phyloP scores from a whole-genome alignment of 768 basidiomycete species.

The Amanita phalloides region DNA sequence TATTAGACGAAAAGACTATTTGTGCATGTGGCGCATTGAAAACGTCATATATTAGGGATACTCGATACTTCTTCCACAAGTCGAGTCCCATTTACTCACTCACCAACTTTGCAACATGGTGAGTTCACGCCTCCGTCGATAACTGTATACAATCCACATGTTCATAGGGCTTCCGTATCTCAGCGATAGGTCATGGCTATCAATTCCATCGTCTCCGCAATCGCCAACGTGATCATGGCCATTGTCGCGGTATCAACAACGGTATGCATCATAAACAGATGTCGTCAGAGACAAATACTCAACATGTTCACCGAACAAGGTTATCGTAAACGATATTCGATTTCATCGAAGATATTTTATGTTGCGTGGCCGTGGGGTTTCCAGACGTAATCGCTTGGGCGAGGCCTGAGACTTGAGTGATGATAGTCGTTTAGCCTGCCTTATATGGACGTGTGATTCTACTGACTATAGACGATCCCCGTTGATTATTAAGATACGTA shows the following conservation, averaged over 20 bases:
- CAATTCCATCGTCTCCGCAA: slow-evolving; percentile 47
- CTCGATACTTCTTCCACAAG: no score
- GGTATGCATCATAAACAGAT: slow-evolving; percentile 25
- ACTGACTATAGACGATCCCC: no score
- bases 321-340: slow-evolving; percentile 59
- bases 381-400: neutral
- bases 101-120: neutral
- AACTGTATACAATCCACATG: no score
- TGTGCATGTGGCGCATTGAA: no score
- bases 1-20: no score
- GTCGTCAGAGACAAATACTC: neutral
- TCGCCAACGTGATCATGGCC: slow-evolving; percentile 47
- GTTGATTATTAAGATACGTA: no score
- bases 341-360: slow-evolving; percentile 43
- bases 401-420: neutral
- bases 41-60: no score
- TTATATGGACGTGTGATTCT: no score
- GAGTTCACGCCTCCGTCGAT: neutral
- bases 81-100: no score
- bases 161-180: slow-evolving; percentile 49
- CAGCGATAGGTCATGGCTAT: slow-evolving; percentile 55
- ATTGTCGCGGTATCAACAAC: slow-evolving; percentile 50
- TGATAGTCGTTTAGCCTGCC: no score
- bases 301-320: slow-evolving; percentile 20
- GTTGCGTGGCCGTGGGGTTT: slow-evolving; percentile 22